Evolutionary conservation across 2,329 filamentous ascomycete genomes (phyloP), one percentile per base, ranked within the genome.

Genomic region (Cercospora beticola): DNA sequence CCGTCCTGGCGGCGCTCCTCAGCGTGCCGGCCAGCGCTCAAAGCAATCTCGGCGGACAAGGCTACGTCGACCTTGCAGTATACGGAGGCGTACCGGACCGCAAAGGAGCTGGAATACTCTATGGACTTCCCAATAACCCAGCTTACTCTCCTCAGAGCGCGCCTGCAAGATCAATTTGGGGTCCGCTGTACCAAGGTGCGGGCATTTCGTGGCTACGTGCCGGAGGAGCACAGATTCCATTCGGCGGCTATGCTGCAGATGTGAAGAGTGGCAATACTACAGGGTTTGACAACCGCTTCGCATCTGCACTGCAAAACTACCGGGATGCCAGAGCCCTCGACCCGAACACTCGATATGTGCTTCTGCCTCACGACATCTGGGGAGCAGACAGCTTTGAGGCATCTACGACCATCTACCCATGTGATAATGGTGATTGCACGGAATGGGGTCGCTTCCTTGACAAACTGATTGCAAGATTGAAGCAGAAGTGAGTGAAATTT

Each of bases 61-160:
- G 56, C 31, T 59, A 59, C 8, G 56, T 59, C 6, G 30, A 59
- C 30, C 56, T 59, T 5, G 16, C 56, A 23, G 56, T 33, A 6
- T 59, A 59, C 18, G 56, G 56, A 18, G 28, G 56, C 8, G 31
- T 59, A 5, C 56, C 56, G 3, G 56, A 59, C 7, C 56, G 56
- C 56, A 59, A 59, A 59, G 56, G 26, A 59, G 56, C 56, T 16
- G 56, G 56, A 12, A 59, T 59, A n/a, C 31, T 59, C 16, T 59
- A 59, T 7, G 56, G 56, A n/a, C 28, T 59, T 12, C 56, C 56
- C 18, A 36, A 59, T 9, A 36, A 59, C 6, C 56, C 56, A n/a
- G 56, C 56, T 9, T 59, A 36, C 56, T 59, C 56, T 7, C 56
- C 30, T 33, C 56, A 59, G n/a, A 33, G 28, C 4, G 56, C 56